A percentile compares a stretch with the other conserved stretches of the same genome.
Evolutionary conservation across 139 green algal species (phyloP).

Genomic region (Desmodesmus armatus): DNA sequence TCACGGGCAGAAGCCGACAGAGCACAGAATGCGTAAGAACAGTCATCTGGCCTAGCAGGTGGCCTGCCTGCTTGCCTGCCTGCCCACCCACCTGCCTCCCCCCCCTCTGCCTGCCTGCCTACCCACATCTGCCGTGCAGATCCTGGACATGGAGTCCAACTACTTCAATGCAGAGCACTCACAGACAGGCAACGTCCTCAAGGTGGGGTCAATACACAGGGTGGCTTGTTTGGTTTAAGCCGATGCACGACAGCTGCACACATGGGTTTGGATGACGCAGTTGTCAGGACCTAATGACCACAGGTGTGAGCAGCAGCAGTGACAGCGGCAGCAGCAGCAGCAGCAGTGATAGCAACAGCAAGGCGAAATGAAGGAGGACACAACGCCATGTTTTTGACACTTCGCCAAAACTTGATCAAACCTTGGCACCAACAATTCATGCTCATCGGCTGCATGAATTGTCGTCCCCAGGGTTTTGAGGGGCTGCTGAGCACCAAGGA

Average conservation of each 20-base stretch:
- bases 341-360: background rate
- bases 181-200: conserved; percentile 72
- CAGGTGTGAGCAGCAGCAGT: background rate
- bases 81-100: background rate
- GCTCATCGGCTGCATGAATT: too few relatives aligned
- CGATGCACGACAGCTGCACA: background rate
- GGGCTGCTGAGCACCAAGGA: conserved; percentile 82
- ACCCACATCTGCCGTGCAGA: conserved; percentile 53
- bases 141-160: conserved; percentile 72
- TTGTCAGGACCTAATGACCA: background rate
- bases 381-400: too few relatives aligned
- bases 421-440: too few relatives aligned
- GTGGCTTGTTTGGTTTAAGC: background rate
- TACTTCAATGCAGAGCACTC: conserved; percentile 78
- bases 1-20: too few relatives aligned
- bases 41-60: too few relatives aligned
- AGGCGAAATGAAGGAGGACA: too few relatives aligned
- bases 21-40: too few relatives aligned
- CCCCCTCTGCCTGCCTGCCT: too few relatives aligned
- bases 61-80: background rate
- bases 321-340: background rate
- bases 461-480: conserved; percentile 83
- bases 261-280: background rate
- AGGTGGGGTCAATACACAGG: conserved; percentile 67
- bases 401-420: too few relatives aligned